Evolutionary conservation across 2,329 filamentous ascomycete species (phyloP).

Genomic region (Xylaria sp.): DNA sequence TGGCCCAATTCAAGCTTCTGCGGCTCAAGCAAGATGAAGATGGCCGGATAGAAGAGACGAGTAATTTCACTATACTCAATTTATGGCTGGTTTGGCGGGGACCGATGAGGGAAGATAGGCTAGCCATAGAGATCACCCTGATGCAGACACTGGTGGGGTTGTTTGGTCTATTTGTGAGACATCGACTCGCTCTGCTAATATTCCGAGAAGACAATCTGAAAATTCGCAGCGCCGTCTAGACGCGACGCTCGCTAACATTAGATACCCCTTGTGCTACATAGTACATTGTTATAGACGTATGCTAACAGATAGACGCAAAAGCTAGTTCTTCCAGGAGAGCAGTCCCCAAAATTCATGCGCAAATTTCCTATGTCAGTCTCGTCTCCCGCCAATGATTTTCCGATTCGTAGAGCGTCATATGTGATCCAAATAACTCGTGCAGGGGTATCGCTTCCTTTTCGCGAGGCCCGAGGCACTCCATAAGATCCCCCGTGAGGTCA

Average conservation of each 20-base stretch:
- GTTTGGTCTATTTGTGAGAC: conserved; percentile 85
- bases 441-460: neutral
- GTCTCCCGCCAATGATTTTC: neutral
- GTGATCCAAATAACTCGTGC: neutral
- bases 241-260: conserved; percentile 32
- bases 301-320: conserved; percentile 10
- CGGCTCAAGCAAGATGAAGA: conserved; percentile 73
- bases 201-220: conserved; percentile 89
- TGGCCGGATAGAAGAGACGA: conserved; percentile 80
- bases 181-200: conserved; percentile 85
- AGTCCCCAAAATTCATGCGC: conserved; percentile 3
- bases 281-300: conserved; percentile 34
- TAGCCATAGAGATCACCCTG: conserved; percentile 82
- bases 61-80: conserved; percentile 93
- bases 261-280: conserved; percentile 41
- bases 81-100: conserved; percentile 97
- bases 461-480: neutral
- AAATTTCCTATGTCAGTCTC: neutral
- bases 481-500: neutral
- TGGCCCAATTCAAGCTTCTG: conserved; percentile 76
- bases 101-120: conserved; percentile 84
- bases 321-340: neutral
- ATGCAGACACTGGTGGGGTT: conserved; percentile 82
- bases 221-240: conserved; percentile 49
- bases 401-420: neutral